phyloP scores from a whole-genome alignment of 179 eudicot species.

The Silene coronaria region DNA sequence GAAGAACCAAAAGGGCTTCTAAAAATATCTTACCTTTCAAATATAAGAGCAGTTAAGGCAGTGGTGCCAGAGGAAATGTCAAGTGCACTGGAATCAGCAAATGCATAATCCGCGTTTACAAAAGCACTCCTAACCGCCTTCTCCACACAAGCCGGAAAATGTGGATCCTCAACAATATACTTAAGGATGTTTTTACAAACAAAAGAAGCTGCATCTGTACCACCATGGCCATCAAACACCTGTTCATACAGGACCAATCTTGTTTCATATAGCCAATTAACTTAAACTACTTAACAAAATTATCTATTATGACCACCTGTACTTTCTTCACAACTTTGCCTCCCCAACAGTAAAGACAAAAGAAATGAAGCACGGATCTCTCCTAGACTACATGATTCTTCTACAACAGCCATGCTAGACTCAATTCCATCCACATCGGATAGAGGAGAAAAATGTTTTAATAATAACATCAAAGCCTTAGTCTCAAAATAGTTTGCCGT shows the following conservation, averaged over 20 bases:
- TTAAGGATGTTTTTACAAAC: slow-evolving; percentile 54
- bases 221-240: slow-evolving; percentile 97
- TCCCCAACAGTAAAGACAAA: background rate
- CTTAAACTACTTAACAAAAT: background rate
- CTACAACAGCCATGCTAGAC: background rate
- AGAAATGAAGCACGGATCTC: background rate
- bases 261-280: background rate
- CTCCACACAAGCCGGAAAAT: slow-evolving; percentile 53
- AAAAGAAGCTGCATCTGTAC: slow-evolving; percentile 71
- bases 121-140: slow-evolving; percentile 64
- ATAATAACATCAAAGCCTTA: no score
- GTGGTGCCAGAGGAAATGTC: slow-evolving; percentile 90
- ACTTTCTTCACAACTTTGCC: no score
- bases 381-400: background rate
- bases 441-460: background rate
- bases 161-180: slow-evolving; percentile 59
- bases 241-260: slow-evolving; percentile 20
- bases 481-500: no score
- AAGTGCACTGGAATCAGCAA: slow-evolving; percentile 63
- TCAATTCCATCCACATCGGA: no score
- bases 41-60: slow-evolving; percentile 56
- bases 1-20: background rate
- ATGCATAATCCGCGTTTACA: slow-evolving; percentile 68
- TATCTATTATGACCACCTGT: no score
- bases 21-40: slow-evolving; percentile 53